These are phyloP conservation scores for Fusarium virguliforme DNA, from an alignment of 2,329 filamentous ascomycete species.

Conservation along the genomic window DNA sequence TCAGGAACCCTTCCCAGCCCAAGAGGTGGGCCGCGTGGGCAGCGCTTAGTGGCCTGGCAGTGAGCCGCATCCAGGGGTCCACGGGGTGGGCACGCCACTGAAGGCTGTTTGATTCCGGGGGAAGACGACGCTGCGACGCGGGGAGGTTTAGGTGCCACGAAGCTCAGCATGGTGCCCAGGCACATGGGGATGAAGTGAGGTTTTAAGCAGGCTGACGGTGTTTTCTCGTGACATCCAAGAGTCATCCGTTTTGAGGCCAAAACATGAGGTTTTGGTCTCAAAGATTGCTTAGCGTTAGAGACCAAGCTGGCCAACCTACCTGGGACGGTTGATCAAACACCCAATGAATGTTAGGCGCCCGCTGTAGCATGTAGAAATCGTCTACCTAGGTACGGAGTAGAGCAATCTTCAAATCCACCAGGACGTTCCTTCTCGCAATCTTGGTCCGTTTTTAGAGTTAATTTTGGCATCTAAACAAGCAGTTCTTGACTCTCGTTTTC, in stretches of 20 bases:
- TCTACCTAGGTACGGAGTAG: background rate
- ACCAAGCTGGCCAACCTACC: background rate
- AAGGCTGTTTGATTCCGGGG: conserved; percentile 4
- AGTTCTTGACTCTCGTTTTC: conserved; percentile 15
- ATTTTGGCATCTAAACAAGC: background rate
- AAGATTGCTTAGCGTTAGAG: background rate
- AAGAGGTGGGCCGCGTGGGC: conserved; percentile 7
- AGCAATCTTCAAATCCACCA: no score
- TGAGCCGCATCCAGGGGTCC: background rate
- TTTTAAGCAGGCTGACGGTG: background rate
- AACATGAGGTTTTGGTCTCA: background rate
- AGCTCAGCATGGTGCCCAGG: background rate
- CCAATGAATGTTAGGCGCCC: background rate
- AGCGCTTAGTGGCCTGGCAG: conserved; percentile 29
- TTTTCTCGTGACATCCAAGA: background rate
- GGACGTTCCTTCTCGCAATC: no score
- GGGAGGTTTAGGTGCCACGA: conserved; percentile 3
- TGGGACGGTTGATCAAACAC: background rate
- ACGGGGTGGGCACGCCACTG: background rate
- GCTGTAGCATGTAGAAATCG: background rate
- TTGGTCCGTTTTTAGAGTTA: conserved; percentile 1
- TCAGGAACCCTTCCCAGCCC: conserved; percentile 39
- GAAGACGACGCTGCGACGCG: background rate
- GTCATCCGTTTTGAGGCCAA: background rate
- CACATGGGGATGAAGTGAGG: background rate